Evolutionary conservation across 176 grass and related monocot genomes (phyloP).

Genomic region (Cenchrus americanus): DNA sequence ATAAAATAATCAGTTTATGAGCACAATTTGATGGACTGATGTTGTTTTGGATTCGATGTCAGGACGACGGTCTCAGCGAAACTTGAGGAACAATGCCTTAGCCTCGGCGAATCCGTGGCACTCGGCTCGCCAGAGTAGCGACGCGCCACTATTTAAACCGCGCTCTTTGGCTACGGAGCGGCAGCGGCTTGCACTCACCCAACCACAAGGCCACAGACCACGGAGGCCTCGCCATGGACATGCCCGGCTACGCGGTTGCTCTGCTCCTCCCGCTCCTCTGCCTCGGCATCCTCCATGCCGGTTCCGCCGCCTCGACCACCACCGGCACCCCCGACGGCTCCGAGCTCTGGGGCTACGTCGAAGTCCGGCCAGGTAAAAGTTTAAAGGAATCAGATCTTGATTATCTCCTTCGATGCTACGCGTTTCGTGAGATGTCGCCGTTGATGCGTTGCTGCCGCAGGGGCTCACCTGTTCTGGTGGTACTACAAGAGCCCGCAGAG

Average conservation of each 20-base stretch:
- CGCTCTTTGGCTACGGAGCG: background rate
- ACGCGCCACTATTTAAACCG: background rate
- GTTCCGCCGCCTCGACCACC: slow-evolving; percentile 15
- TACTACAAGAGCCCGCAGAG: slow-evolving; percentile 73
- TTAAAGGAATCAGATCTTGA: too few relatives aligned
- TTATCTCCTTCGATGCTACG: background rate
- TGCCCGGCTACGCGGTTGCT: background rate
- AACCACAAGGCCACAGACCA: background rate
- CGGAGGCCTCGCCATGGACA: slow-evolving; percentile 15
- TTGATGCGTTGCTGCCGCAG: slow-evolving; percentile 22
- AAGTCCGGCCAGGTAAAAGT: slow-evolving; percentile 70
- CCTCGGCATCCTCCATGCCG: background rate
- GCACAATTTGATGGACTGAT: too few relatives aligned
- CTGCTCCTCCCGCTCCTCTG: slow-evolving; percentile 34
- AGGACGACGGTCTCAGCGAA: too few relatives aligned
- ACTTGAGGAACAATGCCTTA: background rate
- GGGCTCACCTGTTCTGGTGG: slow-evolving; percentile 94
- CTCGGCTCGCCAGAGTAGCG: background rate
- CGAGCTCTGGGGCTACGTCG: slow-evolving; percentile 85
- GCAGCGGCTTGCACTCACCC: background rate
- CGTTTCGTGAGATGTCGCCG: background rate
- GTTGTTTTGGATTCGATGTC: too few relatives aligned
- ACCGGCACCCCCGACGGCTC: slow-evolving; percentile 57
- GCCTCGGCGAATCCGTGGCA: background rate
- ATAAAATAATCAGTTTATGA: too few relatives aligned